Percentiles rank a stretch among this genome's conserved stretches.
These are phyloP conservation scores for Coniferiporia sulphurascens DNA, from an alignment of 1,284 basidiomycete genomes.

Conservation along the genomic window DNA sequence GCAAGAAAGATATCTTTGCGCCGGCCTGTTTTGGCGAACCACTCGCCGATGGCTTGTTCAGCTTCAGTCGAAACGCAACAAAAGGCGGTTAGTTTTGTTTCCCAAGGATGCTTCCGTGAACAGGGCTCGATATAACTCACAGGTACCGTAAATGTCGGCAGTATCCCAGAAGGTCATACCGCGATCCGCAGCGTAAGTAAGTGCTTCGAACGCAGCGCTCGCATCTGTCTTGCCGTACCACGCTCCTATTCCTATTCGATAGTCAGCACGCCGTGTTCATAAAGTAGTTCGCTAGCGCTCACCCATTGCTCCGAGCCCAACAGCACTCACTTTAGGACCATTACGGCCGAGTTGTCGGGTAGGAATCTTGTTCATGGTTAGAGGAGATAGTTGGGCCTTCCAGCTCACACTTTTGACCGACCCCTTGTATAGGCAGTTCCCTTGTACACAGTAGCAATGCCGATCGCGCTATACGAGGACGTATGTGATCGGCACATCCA, in stretches of 20 bases:
- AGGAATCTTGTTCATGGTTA: neutral
- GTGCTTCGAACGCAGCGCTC: neutral
- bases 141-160: slow-evolving; percentile 9
- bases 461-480: too few species aligned
- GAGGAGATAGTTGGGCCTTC: too few species aligned
- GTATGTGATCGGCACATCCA: too few species aligned
- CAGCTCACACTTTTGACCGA: too few species aligned
- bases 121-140: neutral
- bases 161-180: slow-evolving; percentile 16
- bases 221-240: slow-evolving; percentile 13
- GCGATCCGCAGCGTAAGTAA: slow-evolving; percentile 12
- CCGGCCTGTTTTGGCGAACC: slow-evolving; percentile 13
- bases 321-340: slow-evolving; percentile 8
- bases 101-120: neutral
- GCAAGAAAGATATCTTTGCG: slow-evolving; percentile 19
- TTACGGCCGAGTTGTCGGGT: slow-evolving; percentile 6
- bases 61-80: neutral
- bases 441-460: too few species aligned
- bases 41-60: slow-evolving; percentile 4
- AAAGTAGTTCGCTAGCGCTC: neutral
- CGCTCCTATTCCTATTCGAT: slow-evolving; percentile 4
- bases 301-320: slow-evolving; percentile 12
- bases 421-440: too few species aligned
- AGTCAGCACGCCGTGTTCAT: neutral
- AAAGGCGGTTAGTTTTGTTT: neutral